Evolutionary conservation across 2,329 filamentous ascomycete species (phyloP).

Genomic region (Fusarium sp.): DNA sequence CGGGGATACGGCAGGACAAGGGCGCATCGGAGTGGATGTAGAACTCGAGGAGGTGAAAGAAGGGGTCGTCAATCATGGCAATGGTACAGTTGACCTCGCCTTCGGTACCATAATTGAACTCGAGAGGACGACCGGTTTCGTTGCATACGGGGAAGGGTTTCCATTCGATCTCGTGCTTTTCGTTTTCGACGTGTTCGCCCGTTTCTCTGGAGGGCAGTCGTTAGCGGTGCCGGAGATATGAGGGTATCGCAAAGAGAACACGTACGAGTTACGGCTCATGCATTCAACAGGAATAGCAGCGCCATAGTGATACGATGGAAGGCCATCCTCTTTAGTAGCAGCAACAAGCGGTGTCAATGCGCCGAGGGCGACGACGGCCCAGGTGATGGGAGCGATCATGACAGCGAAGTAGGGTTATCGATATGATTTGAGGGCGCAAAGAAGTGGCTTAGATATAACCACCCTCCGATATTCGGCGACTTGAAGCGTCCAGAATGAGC

Average conservation of each 20-base stretch:
- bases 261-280: constrained; percentile 81
- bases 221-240: background rate
- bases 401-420: constrained; percentile 4
- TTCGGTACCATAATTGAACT: constrained; percentile 89
- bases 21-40: constrained; percentile 98
- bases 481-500: constrained; percentile 19
- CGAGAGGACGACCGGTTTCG: constrained; percentile 86
- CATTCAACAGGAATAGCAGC: constrained; percentile 79
- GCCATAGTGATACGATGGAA: constrained; percentile 76
- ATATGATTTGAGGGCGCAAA: constrained; percentile 6
- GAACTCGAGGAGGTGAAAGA: constrained; percentile 94
- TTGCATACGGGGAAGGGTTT: constrained; percentile 92
- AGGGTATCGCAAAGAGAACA: constrained; percentile 23
- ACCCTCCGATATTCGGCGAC: constrained; percentile 19
- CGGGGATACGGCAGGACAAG: constrained; percentile 89
- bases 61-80: constrained; percentile 80
- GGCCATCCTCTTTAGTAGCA: constrained; percentile 57
- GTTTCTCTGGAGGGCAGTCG: constrained; percentile 73
- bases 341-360: constrained; percentile 49
- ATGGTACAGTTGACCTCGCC: constrained; percentile 88
- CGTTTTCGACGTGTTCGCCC: constrained; percentile 89
- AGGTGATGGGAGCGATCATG: constrained; percentile 39
- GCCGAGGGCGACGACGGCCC: constrained; percentile 41
- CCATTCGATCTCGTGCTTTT: constrained; percentile 87
- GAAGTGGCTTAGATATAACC: background rate